phyloP scores from a whole-genome alignment of 2,329 filamentous ascomycete species.

The Tolypocladium tropicale region DNA sequence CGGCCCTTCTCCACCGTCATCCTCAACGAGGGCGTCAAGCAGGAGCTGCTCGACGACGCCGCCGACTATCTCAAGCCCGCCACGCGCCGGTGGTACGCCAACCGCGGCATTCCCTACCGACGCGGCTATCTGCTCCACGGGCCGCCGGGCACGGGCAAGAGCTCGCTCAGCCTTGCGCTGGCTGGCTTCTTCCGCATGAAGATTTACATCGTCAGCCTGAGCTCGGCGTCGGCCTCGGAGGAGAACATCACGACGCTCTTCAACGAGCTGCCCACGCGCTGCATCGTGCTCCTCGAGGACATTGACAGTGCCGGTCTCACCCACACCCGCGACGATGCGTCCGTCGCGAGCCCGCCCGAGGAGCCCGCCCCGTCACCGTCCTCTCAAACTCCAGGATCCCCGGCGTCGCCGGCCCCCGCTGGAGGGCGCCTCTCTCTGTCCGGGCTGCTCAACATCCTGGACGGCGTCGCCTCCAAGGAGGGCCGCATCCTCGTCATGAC shows the following conservation, averaged over 20 bases:
- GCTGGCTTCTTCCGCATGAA: slow-evolving; percentile 60
- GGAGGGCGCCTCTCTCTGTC: slow-evolving; percentile 53
- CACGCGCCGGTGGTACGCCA: slow-evolving; percentile 69
- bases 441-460: slow-evolving; percentile 70
- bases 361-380: slow-evolving; percentile 3
- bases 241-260: slow-evolving; percentile 57
- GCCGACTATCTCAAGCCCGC: slow-evolving; percentile 52
- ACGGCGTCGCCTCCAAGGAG: slow-evolving; percentile 58
- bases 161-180: slow-evolving; percentile 58
- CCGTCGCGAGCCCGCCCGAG: background rate
- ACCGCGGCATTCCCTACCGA: slow-evolving; percentile 76
- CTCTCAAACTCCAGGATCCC: slow-evolving; percentile 2
- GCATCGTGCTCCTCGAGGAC: slow-evolving; percentile 66
- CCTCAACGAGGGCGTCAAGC: slow-evolving; percentile 49
- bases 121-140: slow-evolving; percentile 76
- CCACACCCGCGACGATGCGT: slow-evolving; percentile 37
- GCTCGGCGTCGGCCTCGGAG: slow-evolving; percentile 51
- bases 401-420: background rate
- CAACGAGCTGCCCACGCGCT: slow-evolving; percentile 54
- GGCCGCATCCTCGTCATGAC: slow-evolving; percentile 56
- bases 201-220: slow-evolving; percentile 63
- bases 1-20: slow-evolving; percentile 58
- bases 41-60: slow-evolving; percentile 48
- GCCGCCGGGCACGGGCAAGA: slow-evolving; percentile 72
- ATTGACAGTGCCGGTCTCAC: slow-evolving; percentile 65